A percentile compares a stretch with the other conserved stretches of the same genome.
Conservation (phyloP, 805 yeast genomes). For the Wickerhamiella dianesei region DNA sequence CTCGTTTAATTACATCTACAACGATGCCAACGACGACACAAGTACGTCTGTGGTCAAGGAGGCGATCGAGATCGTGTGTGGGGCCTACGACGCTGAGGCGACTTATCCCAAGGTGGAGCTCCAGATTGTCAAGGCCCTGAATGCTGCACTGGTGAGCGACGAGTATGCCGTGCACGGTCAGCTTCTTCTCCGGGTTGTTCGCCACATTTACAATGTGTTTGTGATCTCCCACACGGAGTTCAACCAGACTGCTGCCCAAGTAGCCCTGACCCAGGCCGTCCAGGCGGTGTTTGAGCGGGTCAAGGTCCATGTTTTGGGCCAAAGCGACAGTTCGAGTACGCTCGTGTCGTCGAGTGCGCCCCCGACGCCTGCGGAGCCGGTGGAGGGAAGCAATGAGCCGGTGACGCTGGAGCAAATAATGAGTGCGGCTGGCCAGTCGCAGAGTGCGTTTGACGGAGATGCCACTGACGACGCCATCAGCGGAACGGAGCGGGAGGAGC, state of each 20-base stretch:
- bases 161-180: conserved; percentile 81
- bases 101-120: conserved; percentile 81
- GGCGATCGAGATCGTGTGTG: conserved; percentile 70
- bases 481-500: conserved; percentile 48
- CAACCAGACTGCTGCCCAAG: conserved; percentile 92
- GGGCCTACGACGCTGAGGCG: conserved; percentile 82
- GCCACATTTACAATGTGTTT: conserved; percentile 88
- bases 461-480: conserved; percentile 28
- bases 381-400: neutral
- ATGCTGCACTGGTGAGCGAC: conserved; percentile 75
- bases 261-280: conserved; percentile 81
- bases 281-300: conserved; percentile 71
- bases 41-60: conserved; percentile 50
- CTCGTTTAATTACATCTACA: conserved; percentile 64
- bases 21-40: conserved; percentile 22
- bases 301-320: conserved; percentile 18
- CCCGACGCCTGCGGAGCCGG: neutral
- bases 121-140: conserved; percentile 83
- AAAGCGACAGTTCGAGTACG: neutral
- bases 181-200: conserved; percentile 71
- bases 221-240: conserved; percentile 66
- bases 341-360: neutral
- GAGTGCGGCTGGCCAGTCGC: conserved; percentile 13
- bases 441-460: conserved; percentile 6
- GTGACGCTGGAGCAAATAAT: conserved; percentile 19